Evolutionary conservation across 495 filamentous ascomycete genomes (phyloP), one percentile per base, ranked within the genome.

Genomic region (Glutinoglossum americanum): DNA sequence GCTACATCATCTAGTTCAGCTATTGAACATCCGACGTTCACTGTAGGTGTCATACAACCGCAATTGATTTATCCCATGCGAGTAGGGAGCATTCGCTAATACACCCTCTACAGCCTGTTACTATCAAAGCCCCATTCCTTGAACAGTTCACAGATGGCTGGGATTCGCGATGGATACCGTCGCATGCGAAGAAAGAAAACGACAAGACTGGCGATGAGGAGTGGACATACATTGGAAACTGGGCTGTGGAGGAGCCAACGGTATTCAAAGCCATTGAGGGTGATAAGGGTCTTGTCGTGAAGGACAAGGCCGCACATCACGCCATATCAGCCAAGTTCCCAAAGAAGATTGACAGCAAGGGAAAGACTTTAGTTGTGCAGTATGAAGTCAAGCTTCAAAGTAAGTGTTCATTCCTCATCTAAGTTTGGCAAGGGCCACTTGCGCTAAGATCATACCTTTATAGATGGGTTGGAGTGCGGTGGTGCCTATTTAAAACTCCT

Each of bases 301-400:
- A 97, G 82, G 90, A 97, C 70, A 75, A 81, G 39, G 92, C 92
- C 61, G 92, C 92, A 61, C 93, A 97, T 72, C 92, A 99, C 74
- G 93, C 93, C 73, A 99, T 99, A 71, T 97, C 93, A 49, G 88
- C 93, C 72, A 97, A 97, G 72, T 97, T 99, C 77, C 76, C 82
- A 67, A 92, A 94, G 80, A 84, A 84, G 72, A 84, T 99, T 65
- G 84, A 96, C 70, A 92, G 92, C 76, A 97, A 92, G 80, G 87
- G 80, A 67, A 94, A 97, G 78, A 82, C 85, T 55, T 76, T 99
- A 51, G 93, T 99, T 58, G 89, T 97, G 55, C 93, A 99, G 72
- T 99, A 99, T 65, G 93, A 99, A 70, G 93, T 99, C 66, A 97
- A 99, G 81, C 84, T 95, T 61, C 93, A 99, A 72, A 89, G 87